Percentiles rank a stretch among this genome's conserved stretches.
phyloP scores from a whole-genome alignment of 2,329 filamentous ascomycete genomes.

The Xylariaceae sp. region DNA sequence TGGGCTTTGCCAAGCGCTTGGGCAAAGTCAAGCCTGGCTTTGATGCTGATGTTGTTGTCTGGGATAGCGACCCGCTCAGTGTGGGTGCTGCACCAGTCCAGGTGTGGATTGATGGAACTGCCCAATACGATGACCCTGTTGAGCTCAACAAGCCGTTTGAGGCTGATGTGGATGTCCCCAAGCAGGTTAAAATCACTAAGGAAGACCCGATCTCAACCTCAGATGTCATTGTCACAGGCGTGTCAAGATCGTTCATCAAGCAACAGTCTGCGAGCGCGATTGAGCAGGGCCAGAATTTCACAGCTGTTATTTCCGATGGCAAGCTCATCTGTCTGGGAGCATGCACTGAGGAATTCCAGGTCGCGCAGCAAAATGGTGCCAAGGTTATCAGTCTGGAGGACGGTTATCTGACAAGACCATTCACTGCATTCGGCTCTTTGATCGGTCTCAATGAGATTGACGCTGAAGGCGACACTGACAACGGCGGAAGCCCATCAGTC shows the following conservation, averaged over 20 bases:
- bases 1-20: conserved; percentile 52
- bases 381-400: conserved; percentile 47
- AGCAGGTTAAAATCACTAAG: conserved; percentile 37
- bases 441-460: conserved; percentile 61
- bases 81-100: conserved; percentile 55
- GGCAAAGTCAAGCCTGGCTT: conserved; percentile 58
- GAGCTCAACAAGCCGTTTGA: conserved; percentile 47
- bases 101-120: conserved; percentile 58
- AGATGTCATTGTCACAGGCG: conserved; percentile 51
- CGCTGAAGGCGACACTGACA: conserved; percentile 50
- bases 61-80: conserved; percentile 58
- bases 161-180: conserved; percentile 36
- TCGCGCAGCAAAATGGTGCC: conserved; percentile 32
- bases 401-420: conserved; percentile 55
- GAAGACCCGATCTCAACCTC: conserved; percentile 37
- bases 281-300: conserved; percentile 32
- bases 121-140: conserved; percentile 52
- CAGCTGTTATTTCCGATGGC: conserved; percentile 49
- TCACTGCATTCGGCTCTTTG: conserved; percentile 55
- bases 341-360: conserved; percentile 43
- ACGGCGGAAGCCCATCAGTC: conserved; percentile 40
- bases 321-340: conserved; percentile 52
- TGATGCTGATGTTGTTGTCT: conserved; percentile 57
- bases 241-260: conserved; percentile 46
- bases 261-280: conserved; percentile 11